These are phyloP conservation scores for Pezicula carpinea DNA, from an alignment of 2,329 filamentous ascomycete genomes.

Conservation along the genomic window DNA sequence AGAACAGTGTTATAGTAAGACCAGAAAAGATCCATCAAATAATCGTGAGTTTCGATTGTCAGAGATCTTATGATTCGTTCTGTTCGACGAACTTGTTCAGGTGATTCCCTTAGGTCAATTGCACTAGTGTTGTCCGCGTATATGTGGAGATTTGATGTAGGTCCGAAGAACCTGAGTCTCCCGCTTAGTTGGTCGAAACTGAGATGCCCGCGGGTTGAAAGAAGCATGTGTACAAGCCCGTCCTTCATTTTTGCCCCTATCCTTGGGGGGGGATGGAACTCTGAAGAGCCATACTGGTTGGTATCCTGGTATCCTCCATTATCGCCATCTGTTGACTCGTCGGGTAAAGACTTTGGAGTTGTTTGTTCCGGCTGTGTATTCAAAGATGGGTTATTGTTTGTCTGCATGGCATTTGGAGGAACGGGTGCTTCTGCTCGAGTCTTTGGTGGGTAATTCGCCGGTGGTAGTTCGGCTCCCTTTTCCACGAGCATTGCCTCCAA, in stretches of 20 bases:
- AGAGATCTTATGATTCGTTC: slow-evolving; percentile 44
- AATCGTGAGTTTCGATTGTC: slow-evolving; percentile 42
- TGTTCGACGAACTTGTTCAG: slow-evolving; percentile 41
- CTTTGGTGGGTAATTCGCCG: slow-evolving; percentile 48
- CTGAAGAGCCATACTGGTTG: slow-evolving; percentile 4
- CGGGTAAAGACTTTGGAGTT: slow-evolving; percentile 11
- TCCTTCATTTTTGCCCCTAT: slow-evolving; percentile 39
- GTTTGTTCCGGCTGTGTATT: slow-evolving; percentile 5
- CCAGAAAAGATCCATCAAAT: slow-evolving; percentile 49
- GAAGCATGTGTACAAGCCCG: slow-evolving; percentile 42
- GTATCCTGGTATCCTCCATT: slow-evolving; percentile 9
- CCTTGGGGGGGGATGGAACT: slow-evolving; percentile 13
- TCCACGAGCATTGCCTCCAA: slow-evolving; percentile 48
- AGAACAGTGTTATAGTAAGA: slow-evolving; percentile 45
- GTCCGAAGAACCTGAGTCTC: slow-evolving; percentile 47
- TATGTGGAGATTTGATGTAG: slow-evolving; percentile 48
- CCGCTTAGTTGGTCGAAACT: slow-evolving; percentile 47
- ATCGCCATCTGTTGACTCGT: slow-evolving; percentile 15
- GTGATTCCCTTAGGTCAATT: slow-evolving; percentile 33
- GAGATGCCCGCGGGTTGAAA: slow-evolving; percentile 45
- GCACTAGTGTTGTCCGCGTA: slow-evolving; percentile 37
- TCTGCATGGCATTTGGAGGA: slow-evolving; percentile 21
- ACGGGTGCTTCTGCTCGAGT: slow-evolving; percentile 36
- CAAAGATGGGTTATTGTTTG: slow-evolving; percentile 1
- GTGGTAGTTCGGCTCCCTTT: slow-evolving; percentile 43